Evolutionary conservation across 2,329 filamentous ascomycete species (phyloP).

Genomic region (Exserohilum turcica): DNA sequence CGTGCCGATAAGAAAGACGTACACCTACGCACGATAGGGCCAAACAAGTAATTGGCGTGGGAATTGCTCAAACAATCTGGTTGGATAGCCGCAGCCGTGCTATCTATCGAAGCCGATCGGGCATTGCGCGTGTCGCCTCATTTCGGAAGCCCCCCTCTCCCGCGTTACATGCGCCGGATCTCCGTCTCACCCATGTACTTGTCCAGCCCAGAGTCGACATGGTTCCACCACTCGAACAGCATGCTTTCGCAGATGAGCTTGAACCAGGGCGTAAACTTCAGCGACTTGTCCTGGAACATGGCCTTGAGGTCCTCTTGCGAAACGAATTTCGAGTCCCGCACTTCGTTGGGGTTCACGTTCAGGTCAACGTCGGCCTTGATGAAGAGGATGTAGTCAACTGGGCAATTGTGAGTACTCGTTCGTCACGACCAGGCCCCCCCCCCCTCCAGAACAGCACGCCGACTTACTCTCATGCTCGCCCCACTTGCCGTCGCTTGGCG

Average conservation of each 20-base stretch:
- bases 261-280: constrained; percentile 98
- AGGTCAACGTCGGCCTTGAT: constrained; percentile 87
- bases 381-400: constrained; percentile 98
- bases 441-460: not conserved
- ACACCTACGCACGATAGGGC: constrained; percentile 27
- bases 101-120: constrained; percentile 32
- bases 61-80: constrained; percentile 31
- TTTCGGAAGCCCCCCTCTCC: constrained; percentile 15
- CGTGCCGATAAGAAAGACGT: constrained; percentile 30
- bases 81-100: constrained; percentile 30
- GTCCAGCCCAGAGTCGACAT: constrained; percentile 79
- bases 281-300: constrained; percentile 78
- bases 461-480: constrained; percentile 93
- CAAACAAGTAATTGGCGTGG: constrained; percentile 33
- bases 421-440: not conserved
- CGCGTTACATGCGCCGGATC: constrained; percentile 77
- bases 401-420: constrained; percentile 25
- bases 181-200: constrained; percentile 84
- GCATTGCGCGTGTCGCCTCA: constrained; percentile 30
- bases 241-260: constrained; percentile 98
- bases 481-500: constrained; percentile 96
- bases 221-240: constrained; percentile 97
- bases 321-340: constrained; percentile 82
- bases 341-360: constrained; percentile 84
- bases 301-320: constrained; percentile 78